phyloP scores from a whole-genome alignment of 371 early-diverging fungal genomes.

The Dichotomocladium elegans region DNA sequence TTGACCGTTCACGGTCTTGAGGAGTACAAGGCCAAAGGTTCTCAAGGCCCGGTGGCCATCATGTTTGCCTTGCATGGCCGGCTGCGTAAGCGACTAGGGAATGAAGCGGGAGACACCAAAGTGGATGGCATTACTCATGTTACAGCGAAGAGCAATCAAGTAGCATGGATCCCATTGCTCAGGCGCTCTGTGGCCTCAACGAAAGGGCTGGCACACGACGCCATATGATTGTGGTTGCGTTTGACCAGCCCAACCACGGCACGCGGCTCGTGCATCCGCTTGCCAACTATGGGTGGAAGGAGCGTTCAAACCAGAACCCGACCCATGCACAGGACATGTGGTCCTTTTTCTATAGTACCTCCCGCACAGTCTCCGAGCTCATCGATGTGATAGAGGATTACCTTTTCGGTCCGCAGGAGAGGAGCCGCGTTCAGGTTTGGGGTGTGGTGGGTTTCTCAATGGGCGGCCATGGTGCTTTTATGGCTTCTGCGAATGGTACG shows the following conservation, averaged over 20 bases:
- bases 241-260: slow-evolving; percentile 61
- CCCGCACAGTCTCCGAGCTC: slow-evolving; percentile 41
- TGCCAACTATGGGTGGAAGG: slow-evolving; percentile 38
- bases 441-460: slow-evolving; percentile 51
- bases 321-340: slow-evolving; percentile 56
- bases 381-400: slow-evolving; percentile 50
- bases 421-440: slow-evolving; percentile 34
- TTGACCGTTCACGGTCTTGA: slow-evolving; percentile 37
- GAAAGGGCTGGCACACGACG: background rate
- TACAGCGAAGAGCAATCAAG: slow-evolving; percentile 19
- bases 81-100: slow-evolving; percentile 36
- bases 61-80: slow-evolving; percentile 45
- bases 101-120: too few species aligned
- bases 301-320: slow-evolving; percentile 27
- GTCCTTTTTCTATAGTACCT: slow-evolving; percentile 34
- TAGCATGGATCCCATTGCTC: slow-evolving; percentile 23
- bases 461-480: slow-evolving; percentile 55
- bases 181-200: slow-evolving; percentile 25
- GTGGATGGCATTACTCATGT: background rate
- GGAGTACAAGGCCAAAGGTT: slow-evolving; percentile 19
- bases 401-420: slow-evolving; percentile 21
- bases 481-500: slow-evolving; percentile 46
- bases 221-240: slow-evolving; percentile 39
- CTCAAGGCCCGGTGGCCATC: slow-evolving; percentile 23
- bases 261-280: slow-evolving; percentile 28